A percentile compares a stretch with the other conserved stretches of the same genome.
Conservation (phyloP, 2,329 filamentous ascomycete species). For the Fusarium sp. region DNA sequence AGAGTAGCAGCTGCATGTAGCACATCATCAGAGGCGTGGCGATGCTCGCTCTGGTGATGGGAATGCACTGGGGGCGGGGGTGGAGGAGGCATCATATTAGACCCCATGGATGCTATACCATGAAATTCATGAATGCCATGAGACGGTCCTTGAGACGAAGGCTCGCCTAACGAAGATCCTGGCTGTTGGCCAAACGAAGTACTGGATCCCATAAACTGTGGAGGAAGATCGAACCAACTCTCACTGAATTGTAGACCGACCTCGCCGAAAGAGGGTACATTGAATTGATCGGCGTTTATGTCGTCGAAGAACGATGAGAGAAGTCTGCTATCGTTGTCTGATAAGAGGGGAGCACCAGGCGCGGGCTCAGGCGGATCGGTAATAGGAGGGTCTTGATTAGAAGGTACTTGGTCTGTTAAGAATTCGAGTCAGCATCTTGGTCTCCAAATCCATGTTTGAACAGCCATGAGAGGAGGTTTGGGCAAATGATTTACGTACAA, state of each 20-base stretch:
- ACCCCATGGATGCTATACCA: constrained; percentile 38
- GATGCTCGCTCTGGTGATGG: constrained; percentile 46
- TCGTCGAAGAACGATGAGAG: constrained; percentile 69
- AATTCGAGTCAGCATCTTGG: constrained; percentile 43
- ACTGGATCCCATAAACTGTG: constrained; percentile 72
- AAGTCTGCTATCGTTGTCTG: constrained; percentile 69
- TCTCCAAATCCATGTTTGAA: not conserved
- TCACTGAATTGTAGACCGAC: constrained; percentile 59
- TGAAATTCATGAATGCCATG: constrained; percentile 39
- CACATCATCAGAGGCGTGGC: constrained; percentile 63
- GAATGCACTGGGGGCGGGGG: constrained; percentile 43
- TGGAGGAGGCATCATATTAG: constrained; percentile 53
- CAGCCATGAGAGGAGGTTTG: not conserved
- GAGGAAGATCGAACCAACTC: constrained; percentile 69
- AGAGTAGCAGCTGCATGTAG: constrained; percentile 66
- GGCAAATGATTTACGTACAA: constrained; percentile 62
- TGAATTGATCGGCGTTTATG: constrained; percentile 63
- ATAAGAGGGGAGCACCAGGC: constrained; percentile 72
- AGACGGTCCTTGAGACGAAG: constrained; percentile 38
- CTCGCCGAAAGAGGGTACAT: constrained; percentile 62
- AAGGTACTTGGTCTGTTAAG: constrained; percentile 59
- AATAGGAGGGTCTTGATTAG: constrained; percentile 58
- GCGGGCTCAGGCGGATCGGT: constrained; percentile 70
- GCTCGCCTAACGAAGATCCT: constrained; percentile 44
- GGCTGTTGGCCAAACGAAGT: constrained; percentile 71